phyloP scores from a whole-genome alignment of 78 protist genomes.

The Mantamonas sphyraenae region DNA sequence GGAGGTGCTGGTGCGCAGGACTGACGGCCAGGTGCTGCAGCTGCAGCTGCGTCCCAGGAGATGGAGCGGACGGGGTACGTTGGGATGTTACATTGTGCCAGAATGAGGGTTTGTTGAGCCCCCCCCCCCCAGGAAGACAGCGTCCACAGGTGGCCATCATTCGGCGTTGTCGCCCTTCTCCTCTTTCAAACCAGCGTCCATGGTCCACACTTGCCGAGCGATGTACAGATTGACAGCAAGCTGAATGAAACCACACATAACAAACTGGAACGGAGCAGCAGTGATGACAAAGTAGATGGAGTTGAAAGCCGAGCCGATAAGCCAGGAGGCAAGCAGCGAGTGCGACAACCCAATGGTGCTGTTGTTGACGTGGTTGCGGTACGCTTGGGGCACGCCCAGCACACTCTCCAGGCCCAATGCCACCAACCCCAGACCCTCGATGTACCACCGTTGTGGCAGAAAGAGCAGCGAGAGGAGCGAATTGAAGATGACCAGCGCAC shows the following conservation, averaged over 20 bases:
- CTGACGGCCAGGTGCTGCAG: not conserved
- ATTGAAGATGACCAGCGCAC: too few species aligned
- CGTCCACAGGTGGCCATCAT: too few species aligned
- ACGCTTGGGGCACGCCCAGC: conserved; percentile 13
- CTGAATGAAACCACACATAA: conserved; percentile 10
- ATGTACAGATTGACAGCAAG: conserved; percentile 5
- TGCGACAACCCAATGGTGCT: not conserved
- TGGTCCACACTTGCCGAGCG: too few species aligned
- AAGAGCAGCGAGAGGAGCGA: not conserved
- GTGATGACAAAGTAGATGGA: conserved; percentile 2
- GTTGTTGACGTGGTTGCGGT: not conserved
- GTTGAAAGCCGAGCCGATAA: conserved; percentile 13
- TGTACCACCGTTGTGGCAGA: not conserved
- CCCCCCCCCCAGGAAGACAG: too few species aligned
- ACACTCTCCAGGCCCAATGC: not conserved
- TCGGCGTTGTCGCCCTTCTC: too few species aligned
- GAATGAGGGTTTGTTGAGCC: too few species aligned
- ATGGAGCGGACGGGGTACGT: not conserved
- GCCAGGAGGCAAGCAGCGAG: conserved; percentile 6
- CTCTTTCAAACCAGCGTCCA: too few species aligned
- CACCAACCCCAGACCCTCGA: conserved; percentile 4
- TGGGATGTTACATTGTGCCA: not conserved
- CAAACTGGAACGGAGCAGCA: conserved; percentile 5
- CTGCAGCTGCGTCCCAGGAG: not conserved
- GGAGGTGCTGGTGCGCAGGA: not conserved